Conservation (phyloP, 1,284 basidiomycete genomes). For the Ustilago loliicola region DNA sequence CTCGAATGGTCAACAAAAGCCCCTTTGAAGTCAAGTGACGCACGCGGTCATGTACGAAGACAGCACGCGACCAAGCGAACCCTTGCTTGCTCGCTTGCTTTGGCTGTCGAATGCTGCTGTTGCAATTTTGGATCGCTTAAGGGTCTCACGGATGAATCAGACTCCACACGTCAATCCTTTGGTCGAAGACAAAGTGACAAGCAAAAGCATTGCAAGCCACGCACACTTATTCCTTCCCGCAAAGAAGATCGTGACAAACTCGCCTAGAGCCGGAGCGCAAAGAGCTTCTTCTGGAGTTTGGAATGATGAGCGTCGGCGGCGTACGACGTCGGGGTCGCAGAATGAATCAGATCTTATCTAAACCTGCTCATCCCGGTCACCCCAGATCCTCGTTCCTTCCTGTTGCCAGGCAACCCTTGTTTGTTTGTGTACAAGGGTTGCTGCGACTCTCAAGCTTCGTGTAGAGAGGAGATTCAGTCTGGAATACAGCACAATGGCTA, state of each 20-base stretch:
- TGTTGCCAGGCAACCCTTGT: not conserved
- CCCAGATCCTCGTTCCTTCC: not conserved
- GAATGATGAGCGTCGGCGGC: constrained; percentile 7
- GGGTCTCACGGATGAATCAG: constrained; percentile 39
- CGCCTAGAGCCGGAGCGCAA: not conserved
- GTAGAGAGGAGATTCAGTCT: too few species aligned
- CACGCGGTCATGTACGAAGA: constrained; percentile 3
- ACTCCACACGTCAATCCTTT: constrained; percentile 27
- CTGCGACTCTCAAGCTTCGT: too few species aligned
- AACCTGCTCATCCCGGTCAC: constrained; percentile 1
- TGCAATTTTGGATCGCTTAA: constrained; percentile 1
- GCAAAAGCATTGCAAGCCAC: not conserved
- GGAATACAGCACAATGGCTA: not conserved
- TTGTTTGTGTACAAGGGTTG: not conserved
- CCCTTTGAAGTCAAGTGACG: not conserved
- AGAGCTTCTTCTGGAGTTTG: not conserved
- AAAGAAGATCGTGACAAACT: not conserved
- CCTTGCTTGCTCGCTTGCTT: constrained; percentile 10
- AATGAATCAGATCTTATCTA: constrained; percentile 49
- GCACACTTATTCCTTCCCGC: not conserved
- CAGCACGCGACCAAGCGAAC: constrained; percentile 9
- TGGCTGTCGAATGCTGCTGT: constrained; percentile 1
- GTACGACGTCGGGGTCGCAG: constrained; percentile 2
- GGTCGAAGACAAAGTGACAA: not conserved
- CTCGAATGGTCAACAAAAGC: too few species aligned